phyloP scores from a whole-genome alignment of 2,329 filamentous ascomycete genomes.

The Leptographium lundbergii region DNA sequence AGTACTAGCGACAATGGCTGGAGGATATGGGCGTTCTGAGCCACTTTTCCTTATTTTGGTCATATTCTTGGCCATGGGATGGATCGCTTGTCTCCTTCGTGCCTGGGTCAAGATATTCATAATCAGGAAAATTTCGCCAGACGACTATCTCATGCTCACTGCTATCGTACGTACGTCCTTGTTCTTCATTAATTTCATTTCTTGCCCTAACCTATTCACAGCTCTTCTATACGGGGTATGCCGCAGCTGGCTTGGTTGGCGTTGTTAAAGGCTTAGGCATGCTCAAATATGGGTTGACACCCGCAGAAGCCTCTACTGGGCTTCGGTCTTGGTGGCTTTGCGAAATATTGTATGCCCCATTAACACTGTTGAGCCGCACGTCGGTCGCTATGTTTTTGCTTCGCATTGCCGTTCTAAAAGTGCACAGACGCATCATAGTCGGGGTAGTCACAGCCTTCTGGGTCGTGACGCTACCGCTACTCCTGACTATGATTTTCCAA shows the following conservation, averaged over 20 bases:
- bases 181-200: neutral
- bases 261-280: constrained; percentile 19
- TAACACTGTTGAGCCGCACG: constrained; percentile 26
- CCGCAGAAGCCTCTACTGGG: constrained; percentile 15
- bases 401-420: constrained; percentile 21
- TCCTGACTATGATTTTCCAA: constrained; percentile 25
- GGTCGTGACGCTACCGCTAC: constrained; percentile 11
- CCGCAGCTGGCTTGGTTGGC: constrained; percentile 20
- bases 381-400: constrained; percentile 29
- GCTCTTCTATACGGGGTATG: constrained; percentile 23
- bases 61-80: constrained; percentile 11
- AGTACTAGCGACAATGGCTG: neutral
- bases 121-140: constrained; percentile 27
- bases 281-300: constrained; percentile 11
- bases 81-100: constrained; percentile 26
- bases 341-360: constrained; percentile 26
- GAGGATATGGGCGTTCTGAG: constrained; percentile 5
- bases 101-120: constrained; percentile 31
- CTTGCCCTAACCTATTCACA: constrained; percentile 7
- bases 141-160: constrained; percentile 34
- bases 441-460: constrained; percentile 20
- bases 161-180: constrained; percentile 24
- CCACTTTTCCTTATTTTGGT: constrained; percentile 8
- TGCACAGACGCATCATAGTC: constrained; percentile 25
- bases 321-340: constrained; percentile 26